These are phyloP conservation scores for barley (Hordeum vulgare) DNA, from an alignment of 176 grass and related monocot species.

Conservation along the genomic window MorexV3_pseudomolecules_assembly NC_058520.1:493373094-493373593, in stretches of 20 bases:
- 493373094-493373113: too few species aligned
- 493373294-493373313: background rate
- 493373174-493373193: background rate
- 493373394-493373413: background rate
- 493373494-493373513: background rate
- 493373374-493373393: background rate
- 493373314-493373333: background rate
- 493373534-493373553: background rate
- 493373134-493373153: too few species aligned
- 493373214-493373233: background rate
- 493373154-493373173: too few species aligned
- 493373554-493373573: background rate
- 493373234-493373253: background rate
- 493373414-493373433: background rate
- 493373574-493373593: background rate
- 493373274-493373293: background rate
- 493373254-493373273: background rate
- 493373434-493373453: background rate
- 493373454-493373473: background rate
- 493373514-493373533: background rate
- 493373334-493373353: constrained; percentile 29
- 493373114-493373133: too few species aligned
- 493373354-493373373: constrained; percentile 1
- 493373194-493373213: background rate
- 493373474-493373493: too few species aligned